Conservation (phyloP, 2,329 filamentous ascomycete genomes). For the Botrytis byssoidea region DNA sequence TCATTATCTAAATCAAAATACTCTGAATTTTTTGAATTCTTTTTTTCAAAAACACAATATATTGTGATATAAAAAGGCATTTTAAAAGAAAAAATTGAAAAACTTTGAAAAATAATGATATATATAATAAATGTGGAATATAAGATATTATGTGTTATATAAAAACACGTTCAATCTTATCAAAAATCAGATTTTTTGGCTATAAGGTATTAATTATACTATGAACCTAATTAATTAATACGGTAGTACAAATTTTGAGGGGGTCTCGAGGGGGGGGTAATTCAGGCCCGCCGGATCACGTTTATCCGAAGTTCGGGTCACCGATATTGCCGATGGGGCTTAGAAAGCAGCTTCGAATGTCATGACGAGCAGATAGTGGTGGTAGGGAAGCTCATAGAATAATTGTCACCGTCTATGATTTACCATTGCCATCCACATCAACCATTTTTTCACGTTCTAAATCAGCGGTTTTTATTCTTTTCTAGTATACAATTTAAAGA, state of each 20-base stretch:
- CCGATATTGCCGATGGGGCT: conserved; percentile 19
- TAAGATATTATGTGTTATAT: too few relatives aligned
- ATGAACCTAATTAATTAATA: too few relatives aligned
- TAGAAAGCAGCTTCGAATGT: conserved; percentile 20
- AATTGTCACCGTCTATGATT: conserved; percentile 6
- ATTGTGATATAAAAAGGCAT: too few relatives aligned
- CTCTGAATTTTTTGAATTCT: too few relatives aligned
- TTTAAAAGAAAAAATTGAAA: too few relatives aligned
- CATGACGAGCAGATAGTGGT: conserved; percentile 19
- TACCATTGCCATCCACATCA: conserved; percentile 11
- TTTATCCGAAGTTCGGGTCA: conserved; percentile 15
- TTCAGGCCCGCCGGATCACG: background rate
- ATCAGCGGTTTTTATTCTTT: background rate
- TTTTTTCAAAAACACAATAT: too few relatives aligned
- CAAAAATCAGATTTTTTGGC: too few relatives aligned
- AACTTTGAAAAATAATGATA: too few relatives aligned
- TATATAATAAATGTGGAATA: too few relatives aligned
- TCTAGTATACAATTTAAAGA: background rate
- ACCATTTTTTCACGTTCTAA: background rate
- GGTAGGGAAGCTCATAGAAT: conserved; percentile 21
- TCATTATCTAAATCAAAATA: too few relatives aligned
- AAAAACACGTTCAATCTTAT: too few relatives aligned
- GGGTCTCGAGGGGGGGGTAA: background rate
- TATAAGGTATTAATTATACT: too few relatives aligned
- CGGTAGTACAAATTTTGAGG: background rate